Evolutionary conservation across 306 rosid species (phyloP).

Genomic region (Corylus heterophylla): DNA sequence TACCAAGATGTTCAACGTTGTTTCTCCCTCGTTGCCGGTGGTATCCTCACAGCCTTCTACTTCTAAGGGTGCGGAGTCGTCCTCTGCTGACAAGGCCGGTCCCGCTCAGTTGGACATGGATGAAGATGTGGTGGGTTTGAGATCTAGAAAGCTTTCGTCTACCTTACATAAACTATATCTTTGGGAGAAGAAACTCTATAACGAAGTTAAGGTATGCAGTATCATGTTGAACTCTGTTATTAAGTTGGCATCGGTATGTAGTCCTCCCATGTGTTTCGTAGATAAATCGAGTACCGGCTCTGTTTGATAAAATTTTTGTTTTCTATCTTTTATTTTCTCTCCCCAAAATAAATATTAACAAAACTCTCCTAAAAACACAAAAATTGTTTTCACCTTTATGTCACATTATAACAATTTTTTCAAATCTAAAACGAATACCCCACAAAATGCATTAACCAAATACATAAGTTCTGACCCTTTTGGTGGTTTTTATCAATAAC

Average conservation of each 20-base stretch:
- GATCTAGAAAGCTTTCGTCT: constrained; percentile 72
- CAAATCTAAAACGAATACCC: no score
- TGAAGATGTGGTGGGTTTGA: constrained; percentile 44
- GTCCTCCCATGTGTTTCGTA: background rate
- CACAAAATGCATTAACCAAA: no score
- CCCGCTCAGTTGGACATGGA: constrained; percentile 38
- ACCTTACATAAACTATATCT: constrained; percentile 82
- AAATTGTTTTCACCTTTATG: no score
- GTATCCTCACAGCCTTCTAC: constrained; percentile 72
- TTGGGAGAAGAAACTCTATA: constrained; percentile 95
- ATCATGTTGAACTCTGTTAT: constrained; percentile 6
- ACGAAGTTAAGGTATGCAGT: constrained; percentile 80
- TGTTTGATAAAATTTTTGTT: no score
- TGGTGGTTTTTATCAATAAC: background rate
- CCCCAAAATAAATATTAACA: no score
- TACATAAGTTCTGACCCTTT: background rate
- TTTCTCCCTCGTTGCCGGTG: constrained; percentile 55
- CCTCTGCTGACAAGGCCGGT: constrained; percentile 38
- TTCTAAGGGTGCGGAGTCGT: constrained; percentile 48
- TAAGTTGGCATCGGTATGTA: background rate
- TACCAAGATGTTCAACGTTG: constrained; percentile 69
- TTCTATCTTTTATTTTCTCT: no score
- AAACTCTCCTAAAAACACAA: no score
- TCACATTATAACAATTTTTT: no score
- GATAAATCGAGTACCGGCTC: background rate